Evolutionary conservation across 192 early-diverging fungal species (phyloP), one percentile per base, ranked within the genome.

Genomic region (Coemansia sp.): DNA sequence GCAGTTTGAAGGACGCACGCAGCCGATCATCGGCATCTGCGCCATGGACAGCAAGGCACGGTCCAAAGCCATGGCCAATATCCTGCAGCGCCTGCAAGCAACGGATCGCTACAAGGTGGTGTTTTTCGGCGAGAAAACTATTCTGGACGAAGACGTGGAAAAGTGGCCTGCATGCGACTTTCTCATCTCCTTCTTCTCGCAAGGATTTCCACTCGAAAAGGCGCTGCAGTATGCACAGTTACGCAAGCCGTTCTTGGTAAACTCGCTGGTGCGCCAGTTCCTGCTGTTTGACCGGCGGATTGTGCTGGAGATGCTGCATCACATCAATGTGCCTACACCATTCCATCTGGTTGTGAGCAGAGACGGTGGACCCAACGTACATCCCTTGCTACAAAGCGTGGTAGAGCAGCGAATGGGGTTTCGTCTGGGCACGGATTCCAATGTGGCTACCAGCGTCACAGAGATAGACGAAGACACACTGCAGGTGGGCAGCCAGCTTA

Each of bases 81-180:
- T 98, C 50, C 73, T 98, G 30, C 83, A 88, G 65, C 80, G 82
- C 15, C 75, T 91, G 40, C 53, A 87, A 14, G 72, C 68, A 13
- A 79, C 65, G 40, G 89, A 83, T 2, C 81, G 86, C 36, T 94
- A 93, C 61, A 84, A 90, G 53, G 87, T 89, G 11, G 79, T 94
- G 35, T 88, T 96, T 55, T 96, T 96, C 80, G 94, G 94, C 5
- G 94, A 98, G 68, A 96, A 98, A 68, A 91, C 93, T 9, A 93
- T 98, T 55, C 78, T 96, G 0, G 92, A 98, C 63, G 96, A 98
- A 84, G 84, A 82, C 47, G 83, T 94, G 7, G 84, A 88, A 36
- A 81, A 86, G 52, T 96, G 96, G 96, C 96, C 96, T 6, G 70
- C 78, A 1, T 96, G 94, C 78, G 93, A 98, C 73, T 94, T 96